Evolutionary conservation across 2,329 filamentous ascomycete genomes (phyloP).

Genomic region (Ophiostoma sp.): DNA sequence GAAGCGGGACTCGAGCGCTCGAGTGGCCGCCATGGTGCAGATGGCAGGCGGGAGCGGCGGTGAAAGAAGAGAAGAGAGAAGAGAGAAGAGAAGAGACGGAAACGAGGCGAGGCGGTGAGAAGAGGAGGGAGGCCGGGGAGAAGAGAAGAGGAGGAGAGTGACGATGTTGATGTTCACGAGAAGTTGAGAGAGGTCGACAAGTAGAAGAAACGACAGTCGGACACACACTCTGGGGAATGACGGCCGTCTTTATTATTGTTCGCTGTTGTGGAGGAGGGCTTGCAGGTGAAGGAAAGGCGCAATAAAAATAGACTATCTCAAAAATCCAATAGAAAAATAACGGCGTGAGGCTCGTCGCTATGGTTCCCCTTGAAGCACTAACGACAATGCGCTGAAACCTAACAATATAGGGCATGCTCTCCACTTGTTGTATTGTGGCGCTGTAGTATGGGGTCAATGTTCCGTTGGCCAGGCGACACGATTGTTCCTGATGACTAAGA

Average conservation of each 20-base stretch:
- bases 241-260: slow-evolving; percentile 3
- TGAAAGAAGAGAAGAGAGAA: not conserved
- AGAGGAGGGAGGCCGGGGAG: not conserved
- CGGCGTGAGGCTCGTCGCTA: not conserved
- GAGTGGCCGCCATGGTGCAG: slow-evolving; percentile 57
- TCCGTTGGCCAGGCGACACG: not conserved
- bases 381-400: not conserved
- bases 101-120: not conserved
- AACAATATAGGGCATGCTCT: not conserved
- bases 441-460: not conserved
- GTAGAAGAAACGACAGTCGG: not conserved
- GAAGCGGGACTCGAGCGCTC: slow-evolving; percentile 77
- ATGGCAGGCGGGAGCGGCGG: not conserved
- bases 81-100: not conserved
- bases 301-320: not conserved
- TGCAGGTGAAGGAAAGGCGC: not conserved
- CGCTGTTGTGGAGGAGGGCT: not conserved
- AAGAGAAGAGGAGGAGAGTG: not conserved
- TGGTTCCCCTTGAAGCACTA: not conserved
- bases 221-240: not conserved
- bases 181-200: not conserved
- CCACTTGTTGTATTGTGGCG: slow-evolving; percentile 5
- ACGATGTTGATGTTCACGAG: slow-evolving; percentile 7
- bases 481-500: not conserved
- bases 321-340: not conserved